Evolutionary conservation across 192 early-diverging fungal species (phyloP).

Genomic region (Rhizophagus prolifer): DNA sequence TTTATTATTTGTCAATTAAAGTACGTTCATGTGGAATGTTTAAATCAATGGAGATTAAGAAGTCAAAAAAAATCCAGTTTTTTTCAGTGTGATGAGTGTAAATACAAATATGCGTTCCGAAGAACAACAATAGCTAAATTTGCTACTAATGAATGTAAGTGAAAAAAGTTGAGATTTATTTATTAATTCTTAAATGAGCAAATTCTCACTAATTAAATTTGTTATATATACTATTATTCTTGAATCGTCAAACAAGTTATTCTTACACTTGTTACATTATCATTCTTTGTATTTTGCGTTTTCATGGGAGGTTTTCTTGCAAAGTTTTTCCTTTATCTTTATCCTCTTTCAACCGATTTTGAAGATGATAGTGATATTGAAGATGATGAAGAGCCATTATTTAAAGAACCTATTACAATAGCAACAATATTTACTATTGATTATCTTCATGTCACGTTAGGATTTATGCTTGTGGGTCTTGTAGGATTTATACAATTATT

Average conservation of each 20-base stretch:
- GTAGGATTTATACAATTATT: slow-evolving; percentile 47
- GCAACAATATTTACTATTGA: slow-evolving; percentile 43
- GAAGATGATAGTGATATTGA: slow-evolving; percentile 26
- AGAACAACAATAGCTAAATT: slow-evolving; percentile 51
- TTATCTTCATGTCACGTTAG: slow-evolving; percentile 39
- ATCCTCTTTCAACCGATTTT: slow-evolving; percentile 26
- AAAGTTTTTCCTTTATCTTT: slow-evolving; percentile 28
- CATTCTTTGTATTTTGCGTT: slow-evolving; percentile 32
- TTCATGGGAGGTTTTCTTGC: slow-evolving; percentile 33
- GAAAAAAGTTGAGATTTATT: slow-evolving; percentile 36
- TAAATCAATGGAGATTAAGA: slow-evolving; percentile 55
- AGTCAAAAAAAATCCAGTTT: slow-evolving; percentile 54
- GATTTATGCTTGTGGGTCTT: slow-evolving; percentile 44
- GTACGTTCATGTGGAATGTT: slow-evolving; percentile 50
- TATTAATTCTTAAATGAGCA: slow-evolving; percentile 29
- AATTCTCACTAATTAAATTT: slow-evolving; percentile 26
- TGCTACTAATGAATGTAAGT: slow-evolving; percentile 49
- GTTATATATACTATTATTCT: slow-evolving; percentile 22
- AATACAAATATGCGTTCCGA: slow-evolving; percentile 54
- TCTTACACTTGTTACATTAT: slow-evolving; percentile 30
- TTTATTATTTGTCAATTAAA: background rate
- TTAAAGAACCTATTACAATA: slow-evolving; percentile 37
- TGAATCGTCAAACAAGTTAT: slow-evolving; percentile 24
- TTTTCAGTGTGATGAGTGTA: slow-evolving; percentile 62
- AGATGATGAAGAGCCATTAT: slow-evolving; percentile 6